phyloP scores from a whole-genome alignment of 2,329 filamentous ascomycete genomes.

The Claviceps sp. region DNA sequence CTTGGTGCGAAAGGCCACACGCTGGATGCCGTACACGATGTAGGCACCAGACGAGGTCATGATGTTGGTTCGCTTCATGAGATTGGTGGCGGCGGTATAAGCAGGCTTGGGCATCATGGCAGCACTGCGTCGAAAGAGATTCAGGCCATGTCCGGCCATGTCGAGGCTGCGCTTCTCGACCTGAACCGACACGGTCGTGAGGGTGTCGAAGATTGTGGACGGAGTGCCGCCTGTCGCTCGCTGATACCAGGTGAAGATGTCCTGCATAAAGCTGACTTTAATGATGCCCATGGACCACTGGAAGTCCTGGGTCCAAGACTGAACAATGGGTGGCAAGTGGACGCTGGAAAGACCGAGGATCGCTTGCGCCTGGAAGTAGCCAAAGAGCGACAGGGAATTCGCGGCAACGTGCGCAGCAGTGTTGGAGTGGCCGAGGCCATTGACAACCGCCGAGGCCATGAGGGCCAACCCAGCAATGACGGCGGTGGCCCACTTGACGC shows the following conservation, averaged over 20 bases:
- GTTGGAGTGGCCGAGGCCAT: conserved; percentile 82
- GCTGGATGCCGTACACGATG: conserved; percentile 68
- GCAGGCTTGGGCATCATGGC: conserved; percentile 35
- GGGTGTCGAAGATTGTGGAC: conserved; percentile 60
- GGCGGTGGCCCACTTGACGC: conserved; percentile 81
- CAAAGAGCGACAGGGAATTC: conserved; percentile 85
- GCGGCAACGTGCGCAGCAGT: conserved; percentile 89
- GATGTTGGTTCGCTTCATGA: conserved; percentile 43
- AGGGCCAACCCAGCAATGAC: conserved; percentile 76
- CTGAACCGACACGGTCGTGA: conserved; percentile 67
- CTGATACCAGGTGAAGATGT: conserved; percentile 90
- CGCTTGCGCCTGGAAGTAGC: conserved; percentile 89
- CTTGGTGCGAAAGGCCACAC: conserved; percentile 61
- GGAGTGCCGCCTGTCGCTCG: conserved; percentile 80
- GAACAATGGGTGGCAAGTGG: conserved; percentile 71
- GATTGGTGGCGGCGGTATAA: conserved; percentile 18
- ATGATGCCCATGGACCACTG: conserved; percentile 98
- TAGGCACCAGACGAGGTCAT: conserved; percentile 41
- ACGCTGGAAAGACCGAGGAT: conserved; percentile 79
- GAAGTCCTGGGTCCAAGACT: conserved; percentile 93
- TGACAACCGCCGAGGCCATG: conserved; percentile 75
- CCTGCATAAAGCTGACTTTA: conserved; percentile 71
- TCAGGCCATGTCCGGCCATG: conserved; percentile 23
- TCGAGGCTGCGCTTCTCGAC: conserved; percentile 51
- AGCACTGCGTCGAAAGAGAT: conserved; percentile 41